phyloP scores from a whole-genome alignment of 345 rosid species.

The Hibiscus syriacus region DNA sequence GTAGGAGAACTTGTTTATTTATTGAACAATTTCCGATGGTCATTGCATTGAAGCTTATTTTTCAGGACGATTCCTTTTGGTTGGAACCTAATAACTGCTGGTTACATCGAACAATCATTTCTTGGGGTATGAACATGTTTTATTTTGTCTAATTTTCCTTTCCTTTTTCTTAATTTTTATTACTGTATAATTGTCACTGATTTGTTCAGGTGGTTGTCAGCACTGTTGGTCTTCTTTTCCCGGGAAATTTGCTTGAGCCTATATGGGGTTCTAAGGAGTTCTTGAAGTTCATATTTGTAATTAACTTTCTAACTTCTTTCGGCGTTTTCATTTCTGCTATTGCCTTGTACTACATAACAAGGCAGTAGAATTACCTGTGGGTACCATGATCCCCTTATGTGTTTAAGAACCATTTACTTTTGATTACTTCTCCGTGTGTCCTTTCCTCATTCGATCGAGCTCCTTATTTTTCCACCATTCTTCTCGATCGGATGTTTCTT shows the following conservation, averaged over 20 bases:
- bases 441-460: too few species aligned
- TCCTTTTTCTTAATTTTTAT: neutral
- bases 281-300: slow-evolving; percentile 78
- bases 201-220: slow-evolving; percentile 53
- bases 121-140: slow-evolving; percentile 55
- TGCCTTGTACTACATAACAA: slow-evolving; percentile 75
- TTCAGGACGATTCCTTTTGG: slow-evolving; percentile 94
- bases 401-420: slow-evolving; percentile 1
- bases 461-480: too few species aligned
- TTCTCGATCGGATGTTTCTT: too few species aligned
- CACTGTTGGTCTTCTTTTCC: slow-evolving; percentile 65
- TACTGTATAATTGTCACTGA: slow-evolving; percentile 1
- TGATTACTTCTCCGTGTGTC: neutral
- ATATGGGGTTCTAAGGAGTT: slow-evolving; percentile 96
- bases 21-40: too few species aligned
- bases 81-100: slow-evolving; percentile 94
- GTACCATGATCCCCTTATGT: slow-evolving; percentile 20
- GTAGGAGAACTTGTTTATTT: too few species aligned
- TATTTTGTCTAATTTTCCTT: neutral
- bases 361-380: slow-evolving; percentile 79
- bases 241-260: slow-evolving; percentile 94
- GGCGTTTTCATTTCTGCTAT: slow-evolving; percentile 80
- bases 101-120: slow-evolving; percentile 75
- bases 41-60: too few species aligned
- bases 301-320: slow-evolving; percentile 71